Evolutionary conservation across 257 asterid genomes (phyloP), one percentile per base, ranked within the genome.

Genomic region (Avicennia marina): DNA sequence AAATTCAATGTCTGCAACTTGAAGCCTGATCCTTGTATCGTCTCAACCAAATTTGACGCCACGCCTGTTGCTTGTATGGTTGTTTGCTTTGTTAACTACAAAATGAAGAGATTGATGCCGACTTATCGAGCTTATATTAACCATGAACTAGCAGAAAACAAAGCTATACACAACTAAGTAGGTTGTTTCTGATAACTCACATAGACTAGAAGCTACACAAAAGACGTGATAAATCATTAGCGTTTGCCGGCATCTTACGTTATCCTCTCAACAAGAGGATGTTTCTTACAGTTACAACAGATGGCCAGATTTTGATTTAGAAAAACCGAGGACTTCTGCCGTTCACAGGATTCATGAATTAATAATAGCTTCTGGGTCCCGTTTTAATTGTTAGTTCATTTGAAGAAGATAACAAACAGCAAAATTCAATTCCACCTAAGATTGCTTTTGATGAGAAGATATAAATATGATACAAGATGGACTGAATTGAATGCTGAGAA

Each of bases 61-160:
- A 93, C 98, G 55, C 97, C 96, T 1, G 98, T 93, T 44, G 98
- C 97, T 80, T 89, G 98, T 16, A 86, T 76, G 2, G 94, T 89
- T 36, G 52, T 53, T 45, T 40, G 56, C 11, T 56, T 66, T 41
- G 49, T 40, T 44, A 86, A 81, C 94, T 86, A 53, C 74, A 12
- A 19, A 36, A 38, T 36, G 54, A 60, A 58, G 15, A 12, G 10
- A n/a, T 52, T 6, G 9, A 13, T 56, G 22, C 17, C 48, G n/a
- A 11, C 5, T 53, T 50, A 27, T 31, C 3, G 11, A 11, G 10
- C 9, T 19, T 11, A 17, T 17, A 62, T 38, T 11, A 27, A 34
- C 39, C 17, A 43, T 11, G 7, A 39, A 19, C 18, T 13, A 27
- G 25, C 3, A 10, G 17, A 3, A 39, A 61, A 6, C 4, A 18